Base-by-base conservation (phyloP, 2,329 filamentous ascomycete genomes). In the Rhynchosporium secalis region DNA sequence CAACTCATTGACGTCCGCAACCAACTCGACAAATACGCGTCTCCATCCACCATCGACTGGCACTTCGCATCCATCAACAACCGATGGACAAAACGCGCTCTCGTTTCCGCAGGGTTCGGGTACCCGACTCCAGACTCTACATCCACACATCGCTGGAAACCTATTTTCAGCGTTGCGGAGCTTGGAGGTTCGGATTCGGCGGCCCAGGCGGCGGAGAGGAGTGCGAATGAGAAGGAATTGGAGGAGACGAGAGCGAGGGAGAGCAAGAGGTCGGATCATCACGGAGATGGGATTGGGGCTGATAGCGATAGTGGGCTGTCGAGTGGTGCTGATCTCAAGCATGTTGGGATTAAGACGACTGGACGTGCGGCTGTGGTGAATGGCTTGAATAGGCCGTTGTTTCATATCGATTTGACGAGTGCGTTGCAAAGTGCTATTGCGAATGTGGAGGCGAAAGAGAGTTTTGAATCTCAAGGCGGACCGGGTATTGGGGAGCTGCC, bases 21-120 rank as follows among this genome's bases (percentile, higher is more conserved):
- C 75, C 93, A 97, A 74, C 86, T 98, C 31, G 94, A 97, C 75
- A 83, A 86, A 26, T 96, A 96, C 73, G 85, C 92, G 0, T 76
- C 88, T 0, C 94, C 94, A 0, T 86, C 92, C 26, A 81, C 83
- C 2, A 93, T 98, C 4, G 92, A 97, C 74, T 98, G 94, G 93
- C 95, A 98, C 76, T 88, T 98, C 66, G 91, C 93, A n/a, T 89
- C 87, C 76, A 90, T 98, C 78, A 92, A 88, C 78, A 97, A 95
- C 79, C 85, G 91, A 62, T 97, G 94, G 94, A 94, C 92, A 29
- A 96, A 96, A 79, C 89, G 92, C 38, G 93, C 91, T 4, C 86
- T 98, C 48, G 89, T 88, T 3, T 86, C 90, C 1, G 94, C 90
- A 29, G 94, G 94, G 12, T 98, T 98, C 72, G 94, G 94, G 1